These are phyloP conservation scores for Spathaspora arborariae DNA, from an alignment of 805 yeast genomes.

Conservation along the genomic window DNA sequence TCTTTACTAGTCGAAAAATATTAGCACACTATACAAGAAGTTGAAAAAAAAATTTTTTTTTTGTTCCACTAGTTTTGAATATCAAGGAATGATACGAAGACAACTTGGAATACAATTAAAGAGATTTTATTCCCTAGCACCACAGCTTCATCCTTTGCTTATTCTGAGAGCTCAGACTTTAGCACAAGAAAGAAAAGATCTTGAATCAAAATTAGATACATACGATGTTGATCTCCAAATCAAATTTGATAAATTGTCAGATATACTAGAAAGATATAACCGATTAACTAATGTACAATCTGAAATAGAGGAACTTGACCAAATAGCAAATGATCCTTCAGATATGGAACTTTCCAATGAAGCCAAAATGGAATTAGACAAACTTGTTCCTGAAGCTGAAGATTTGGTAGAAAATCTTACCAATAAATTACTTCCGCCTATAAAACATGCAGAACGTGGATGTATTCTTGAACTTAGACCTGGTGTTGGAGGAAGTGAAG, in stretches of 20 bases:
- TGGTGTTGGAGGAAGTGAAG: conserved; percentile 95
- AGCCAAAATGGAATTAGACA: conserved; percentile 58
- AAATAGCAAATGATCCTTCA: conserved; percentile 19
- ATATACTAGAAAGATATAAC: conserved; percentile 28
- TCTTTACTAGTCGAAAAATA: no score
- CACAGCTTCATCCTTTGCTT: conserved; percentile 37
- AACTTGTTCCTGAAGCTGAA: conserved; percentile 42
- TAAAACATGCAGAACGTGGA: conserved; percentile 70
- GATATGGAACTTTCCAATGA: conserved; percentile 42
- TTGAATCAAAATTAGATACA: conserved; percentile 21
- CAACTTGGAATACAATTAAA: background rate
- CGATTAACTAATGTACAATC: conserved; percentile 24
- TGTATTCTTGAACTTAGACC: conserved; percentile 86
- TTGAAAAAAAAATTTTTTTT: background rate
- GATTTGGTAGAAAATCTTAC: conserved; percentile 46
- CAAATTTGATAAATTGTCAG: conserved; percentile 28
- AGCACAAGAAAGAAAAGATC: conserved; percentile 21
- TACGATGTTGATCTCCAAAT: conserved; percentile 32
- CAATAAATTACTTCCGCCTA: conserved; percentile 65
- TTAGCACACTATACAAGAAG: background rate
- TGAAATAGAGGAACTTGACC: conserved; percentile 21
- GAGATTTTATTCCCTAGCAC: conserved; percentile 8
- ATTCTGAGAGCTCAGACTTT: conserved; percentile 32
- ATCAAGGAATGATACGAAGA: background rate
- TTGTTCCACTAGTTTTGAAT: background rate